Percentiles rank a stretch among this genome's conserved stretches.
These are phyloP conservation scores for Helotiales sp. DNA, from an alignment of 2,329 filamentous ascomycete genomes.

Conservation along the genomic window DNA sequence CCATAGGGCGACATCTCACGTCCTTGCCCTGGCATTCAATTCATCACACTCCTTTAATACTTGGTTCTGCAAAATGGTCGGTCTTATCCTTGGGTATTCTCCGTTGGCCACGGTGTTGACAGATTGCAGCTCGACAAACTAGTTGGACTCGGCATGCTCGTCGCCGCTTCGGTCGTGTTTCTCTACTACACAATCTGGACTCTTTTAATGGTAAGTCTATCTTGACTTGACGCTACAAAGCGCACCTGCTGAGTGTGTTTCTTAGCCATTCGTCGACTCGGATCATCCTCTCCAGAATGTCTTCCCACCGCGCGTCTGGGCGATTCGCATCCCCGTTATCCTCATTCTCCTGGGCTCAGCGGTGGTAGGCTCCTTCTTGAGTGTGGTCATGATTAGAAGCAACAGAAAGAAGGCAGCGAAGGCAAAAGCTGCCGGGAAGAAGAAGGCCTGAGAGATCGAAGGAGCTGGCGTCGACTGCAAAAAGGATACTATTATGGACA, in stretches of 20 bases:
- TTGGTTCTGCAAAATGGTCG: constrained; percentile 36
- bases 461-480: background rate
- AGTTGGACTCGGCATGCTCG: constrained; percentile 73
- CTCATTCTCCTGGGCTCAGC: constrained; percentile 88
- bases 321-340: constrained; percentile 97
- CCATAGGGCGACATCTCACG: background rate
- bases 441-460: constrained; percentile 65
- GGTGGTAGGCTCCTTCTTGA: constrained; percentile 93
- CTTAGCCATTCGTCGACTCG: constrained; percentile 92
- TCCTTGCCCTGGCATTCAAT: constrained; percentile 13
- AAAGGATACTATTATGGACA: background rate
- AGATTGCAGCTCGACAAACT: constrained; percentile 80
- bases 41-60: constrained; percentile 31
- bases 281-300: constrained; percentile 91
- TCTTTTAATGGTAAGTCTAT: constrained; percentile 77
- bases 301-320: constrained; percentile 97
- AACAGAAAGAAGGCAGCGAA: constrained; percentile 97
- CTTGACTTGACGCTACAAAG: background rate
- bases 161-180: constrained; percentile 71
- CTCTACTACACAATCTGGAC: constrained; percentile 98
- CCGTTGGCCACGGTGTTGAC: constrained; percentile 15
- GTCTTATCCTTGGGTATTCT: background rate
- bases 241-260: constrained; percentile 14
- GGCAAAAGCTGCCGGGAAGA: constrained; percentile 79
- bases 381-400: constrained; percentile 97